A percentile compares a stretch with the other conserved stretches of the same genome.
phyloP scores from a whole-genome alignment of 108 stramenopile species.

The Skeletonema tropicum region DNA sequence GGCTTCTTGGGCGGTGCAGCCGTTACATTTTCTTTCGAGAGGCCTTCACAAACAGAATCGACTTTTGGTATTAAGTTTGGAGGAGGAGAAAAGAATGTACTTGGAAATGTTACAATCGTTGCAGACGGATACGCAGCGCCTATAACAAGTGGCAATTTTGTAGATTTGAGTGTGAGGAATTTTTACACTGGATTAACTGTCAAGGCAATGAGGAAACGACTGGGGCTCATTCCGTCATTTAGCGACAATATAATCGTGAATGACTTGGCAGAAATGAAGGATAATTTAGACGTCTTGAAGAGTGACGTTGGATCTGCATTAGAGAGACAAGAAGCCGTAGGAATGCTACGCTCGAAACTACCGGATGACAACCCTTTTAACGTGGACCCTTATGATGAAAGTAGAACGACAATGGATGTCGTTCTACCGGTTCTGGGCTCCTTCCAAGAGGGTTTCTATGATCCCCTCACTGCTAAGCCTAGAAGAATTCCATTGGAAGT shows the following conservation, averaged over 20 bases:
- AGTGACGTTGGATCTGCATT: slow-evolving; percentile 37
- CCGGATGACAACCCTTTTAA: slow-evolving; percentile 16
- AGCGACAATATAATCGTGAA: slow-evolving; percentile 55
- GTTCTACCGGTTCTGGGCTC: slow-evolving; percentile 76
- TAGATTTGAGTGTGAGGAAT: slow-evolving; percentile 76
- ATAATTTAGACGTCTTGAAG: slow-evolving; percentile 49
- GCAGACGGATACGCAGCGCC: slow-evolving; percentile 88
- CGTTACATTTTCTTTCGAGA: slow-evolving; percentile 75
- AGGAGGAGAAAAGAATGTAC: slow-evolving; percentile 34
- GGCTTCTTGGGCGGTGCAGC: slow-evolving; percentile 72
- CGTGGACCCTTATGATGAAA: slow-evolving; percentile 30
- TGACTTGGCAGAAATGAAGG: slow-evolving; percentile 53
- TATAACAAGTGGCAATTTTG: slow-evolving; percentile 83
- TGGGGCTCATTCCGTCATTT: slow-evolving; percentile 52
- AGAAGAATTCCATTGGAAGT: slow-evolving; percentile 83
- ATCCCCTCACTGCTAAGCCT: slow-evolving; percentile 82
- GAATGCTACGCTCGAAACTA: slow-evolving; percentile 35
- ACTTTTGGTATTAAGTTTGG: slow-evolving; percentile 29
- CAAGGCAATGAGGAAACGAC: slow-evolving; percentile 61
- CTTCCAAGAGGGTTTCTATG: slow-evolving; percentile 87
- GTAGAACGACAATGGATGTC: slow-evolving; percentile 52
- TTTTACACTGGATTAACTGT: slow-evolving; percentile 85
- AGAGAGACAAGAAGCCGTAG: slow-evolving; percentile 33
- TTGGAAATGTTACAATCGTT: slow-evolving; percentile 84
- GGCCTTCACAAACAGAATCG: slow-evolving; percentile 32